Base-by-base conservation (phyloP, 495 filamentous ascomycete species). In the Glarea lozoyensis region DNA sequence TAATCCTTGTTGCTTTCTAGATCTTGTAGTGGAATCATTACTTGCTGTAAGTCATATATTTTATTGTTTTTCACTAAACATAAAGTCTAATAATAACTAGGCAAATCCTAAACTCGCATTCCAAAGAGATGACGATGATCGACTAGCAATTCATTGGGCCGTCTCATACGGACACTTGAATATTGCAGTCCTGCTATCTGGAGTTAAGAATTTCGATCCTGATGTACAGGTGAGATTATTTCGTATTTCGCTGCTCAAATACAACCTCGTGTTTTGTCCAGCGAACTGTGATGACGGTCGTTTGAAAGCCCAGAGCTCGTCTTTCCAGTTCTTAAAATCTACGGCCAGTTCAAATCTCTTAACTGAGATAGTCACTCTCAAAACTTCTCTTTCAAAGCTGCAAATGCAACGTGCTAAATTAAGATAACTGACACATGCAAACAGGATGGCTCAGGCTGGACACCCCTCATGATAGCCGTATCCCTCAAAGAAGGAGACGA, bases 71-170 rank as follows among this genome's bases (percentile, higher is more conserved):
- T n/a, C 20, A 3, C 6, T 10, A 25, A 13, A 19, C 3, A 29
- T 29, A 2, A 9, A 7, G 4, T 3, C 40, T 34, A 35, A 47
- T 20, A 19, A 37, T 33, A 23, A 43, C 40, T 46, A 93, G 79
- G 81, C 82, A 53, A 88, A 93, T 53, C 81, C 86, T 0, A 87
- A 85, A 51, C 73, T 89, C 30, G 81, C 85, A 11, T 67, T 65
- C 24, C 67, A 66, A 36, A 83, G 79, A 59, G 92, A 99, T 54
- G 80, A 84, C 37, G 92, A 99, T 60, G 87, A 88, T 37, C 84
- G 92, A 37, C 75, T 95, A 17, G 84, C 93, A 0, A 80, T 97
- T 39, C 93, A 99, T 64, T 99, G 93, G 93, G 92, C 92, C 1
- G 76, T 78, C 11, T 92, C 88, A 32, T 82, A 83, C 61, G 93